Base-by-base conservation (phyloP, 345 rosid species). In the Linum lewisii region DNA sequence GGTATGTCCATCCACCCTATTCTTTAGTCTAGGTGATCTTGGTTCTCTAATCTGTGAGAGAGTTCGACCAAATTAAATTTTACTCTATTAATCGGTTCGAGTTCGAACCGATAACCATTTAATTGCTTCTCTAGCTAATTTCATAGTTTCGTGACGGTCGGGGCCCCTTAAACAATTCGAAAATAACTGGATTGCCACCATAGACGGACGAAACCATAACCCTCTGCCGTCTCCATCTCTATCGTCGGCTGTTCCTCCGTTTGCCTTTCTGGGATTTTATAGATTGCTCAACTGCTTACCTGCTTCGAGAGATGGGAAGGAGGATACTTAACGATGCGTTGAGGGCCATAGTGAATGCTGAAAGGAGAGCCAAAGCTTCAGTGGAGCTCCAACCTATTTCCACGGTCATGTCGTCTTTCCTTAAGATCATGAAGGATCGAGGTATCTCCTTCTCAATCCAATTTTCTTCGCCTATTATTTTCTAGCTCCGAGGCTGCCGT, bases 341-440 rank as follows among this genome's bases (percentile, higher is more conserved):
- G 80, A 85, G 97, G 64, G 38, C 80, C 61, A 80, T 89, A 1
- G 99, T 93, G 73, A 93, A 93, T 63, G 97, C 95, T 0, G 95
- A 93, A 70, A 93, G 54, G 76, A 79, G 97, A 52, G 81, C 78
- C 16, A 93, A 88, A 73, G 81, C 88, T 21, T 70, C 82, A 1
- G 97, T 93, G 61, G 89, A 89, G 51, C 34, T 93, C 65, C 72
- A 81, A 63, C 99, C 99, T 13, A 73, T 89, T 77, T 93, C 99
- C 58, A 78, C 71, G 21, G 94, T 86, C 29, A 78, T 93, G 74
- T 86, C 99, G 59, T 86, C 95, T 4, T 93, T 93, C 65, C 94
- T 93, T 20, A 73, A 71, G 49, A 87, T 93, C 79, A 93, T 87
- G 97, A 87, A 77, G 69, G 66, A 82, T 36, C 80, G 88, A 82